Percentiles rank a stretch among this genome's conserved stretches.
Evolutionary conservation across 495 filamentous ascomycete species (phyloP).

Genomic region (Tuber umbilicatum): DNA sequence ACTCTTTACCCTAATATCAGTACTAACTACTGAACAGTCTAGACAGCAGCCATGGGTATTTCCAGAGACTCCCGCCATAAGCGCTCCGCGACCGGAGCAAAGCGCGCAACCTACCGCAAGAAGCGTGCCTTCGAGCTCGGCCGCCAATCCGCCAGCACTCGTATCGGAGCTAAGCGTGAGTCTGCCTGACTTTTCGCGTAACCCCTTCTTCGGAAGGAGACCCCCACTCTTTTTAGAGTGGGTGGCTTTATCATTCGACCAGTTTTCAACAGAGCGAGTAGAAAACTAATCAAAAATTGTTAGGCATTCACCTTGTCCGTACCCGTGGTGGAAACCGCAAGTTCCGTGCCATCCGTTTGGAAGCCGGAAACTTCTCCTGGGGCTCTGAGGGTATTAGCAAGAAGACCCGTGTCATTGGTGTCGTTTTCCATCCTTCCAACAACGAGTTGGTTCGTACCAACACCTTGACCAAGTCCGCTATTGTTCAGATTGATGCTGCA

Average conservation of each 20-base stretch:
- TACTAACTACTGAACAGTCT: neutral
- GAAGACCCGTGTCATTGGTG: slow-evolving; percentile 97
- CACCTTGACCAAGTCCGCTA: slow-evolving; percentile 96
- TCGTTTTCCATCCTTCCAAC: slow-evolving; percentile 98
- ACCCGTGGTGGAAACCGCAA: slow-evolving; percentile 98
- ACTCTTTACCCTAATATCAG: neutral
- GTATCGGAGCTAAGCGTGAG: slow-evolving; percentile 88
- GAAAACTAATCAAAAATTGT: slow-evolving; percentile 29
- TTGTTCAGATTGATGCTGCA: slow-evolving; percentile 96
- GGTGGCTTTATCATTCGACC: slow-evolving; percentile 24
- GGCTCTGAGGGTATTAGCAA: slow-evolving; percentile 92
- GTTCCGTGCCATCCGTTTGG: slow-evolving; percentile 97
- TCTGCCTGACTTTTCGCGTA: slow-evolving; percentile 39
- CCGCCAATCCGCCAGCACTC: slow-evolving; percentile 97
- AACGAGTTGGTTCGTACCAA: slow-evolving; percentile 99
- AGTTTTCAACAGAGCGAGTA: slow-evolving; percentile 7
- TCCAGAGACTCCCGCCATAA: slow-evolving; percentile 99
- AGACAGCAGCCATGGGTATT: slow-evolving; percentile 82
- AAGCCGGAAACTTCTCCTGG: slow-evolving; percentile 99
- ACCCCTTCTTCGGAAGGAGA: slow-evolving; percentile 41
- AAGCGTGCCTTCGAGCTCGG: slow-evolving; percentile 98
- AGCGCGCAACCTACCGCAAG: slow-evolving; percentile 88
- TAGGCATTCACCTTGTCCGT: slow-evolving; percentile 86
- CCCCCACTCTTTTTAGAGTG: slow-evolving; percentile 26
- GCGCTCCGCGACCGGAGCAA: slow-evolving; percentile 93